Base-by-base conservation (phyloP, 352 stramenopile species). In the Phytophthora agathidicida region DNA sequence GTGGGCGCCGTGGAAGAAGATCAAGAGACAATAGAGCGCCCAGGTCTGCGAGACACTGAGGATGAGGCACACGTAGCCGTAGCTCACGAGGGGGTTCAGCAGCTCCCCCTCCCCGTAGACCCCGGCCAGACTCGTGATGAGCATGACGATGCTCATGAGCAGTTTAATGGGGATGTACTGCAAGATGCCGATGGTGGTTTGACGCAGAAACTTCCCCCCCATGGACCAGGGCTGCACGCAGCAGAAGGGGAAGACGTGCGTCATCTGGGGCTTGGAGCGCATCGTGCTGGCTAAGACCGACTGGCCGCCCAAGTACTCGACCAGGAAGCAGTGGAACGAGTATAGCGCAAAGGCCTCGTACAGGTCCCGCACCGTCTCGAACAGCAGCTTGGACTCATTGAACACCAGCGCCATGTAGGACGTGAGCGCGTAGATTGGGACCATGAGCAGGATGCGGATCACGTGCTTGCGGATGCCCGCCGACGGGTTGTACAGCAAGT, bases 301-400 rank as follows among this genome's bases (percentile, higher is more conserved):
- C 60, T 93, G 83, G 14, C 85, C 87, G 39, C 86, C 90, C 11
- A 97, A 73, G 63, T 92, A 96, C 61, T 89, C 81, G 43, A 98
- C 83, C 17, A 98, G 68, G 57, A 97, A 98, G 74, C 94, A 96
- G 60, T 97, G 83, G 71, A 98, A 98, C 42, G 83, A 97, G 64
- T 97, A 97, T 47, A 98, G 89, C 45, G 91, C 92, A 55, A 96
- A 98, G 10, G 92, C 92, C 59, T 98, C 93, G 70, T 98, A 98
- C 67, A 86, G 93, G 48, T 97, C 91, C 32, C 93, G 89, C 32
- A 96, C 76, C 8, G 85, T 96, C 81, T 96, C 86, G 52, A 97
- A 95, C 36, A 93, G 72, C 55, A 96, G 78, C 69, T 93, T 93
- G 68, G 90, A 82, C 49, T 96, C 78, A 70, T 96, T 94, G 58